Base-by-base conservation (phyloP, 345 rosid species). In the Sapria himalayana region DNA sequence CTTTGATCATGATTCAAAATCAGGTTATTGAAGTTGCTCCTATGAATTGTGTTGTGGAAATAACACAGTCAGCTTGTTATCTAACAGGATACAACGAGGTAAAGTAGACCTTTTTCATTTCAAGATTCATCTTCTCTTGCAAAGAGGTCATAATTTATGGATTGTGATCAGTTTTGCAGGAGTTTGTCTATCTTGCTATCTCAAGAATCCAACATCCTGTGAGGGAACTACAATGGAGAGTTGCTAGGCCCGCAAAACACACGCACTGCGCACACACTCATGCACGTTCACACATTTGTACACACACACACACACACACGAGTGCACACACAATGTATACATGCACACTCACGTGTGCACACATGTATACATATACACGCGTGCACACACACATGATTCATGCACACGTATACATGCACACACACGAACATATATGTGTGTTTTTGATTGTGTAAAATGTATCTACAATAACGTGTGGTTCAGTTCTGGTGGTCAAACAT, bases 1-100 rank as follows among this genome's bases (percentile, higher is more conserved):
- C n/a, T n/a, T n/a, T n/a, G n/a, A n/a, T n/a, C n/a, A n/a, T n/a
- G n/a, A n/a, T n/a, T n/a, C n/a, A n/a, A n/a, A n/a, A 37, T 31
- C 62, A 72, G 85, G 93, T 81, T 47, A 75, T 74, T 2, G 80
- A 66, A 49, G 92, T 78, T 45, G 65, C 94, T 52, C 97, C 97
- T 11, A 68, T 70, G 14, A 75, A 72, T 55, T 86, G 97, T 46
- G 85, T 78, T 8, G 56, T 86, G 24, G 89, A 86, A 66, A 66
- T 81, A 65, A 69, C 94, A 37, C 81, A 78, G 66, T 64, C 89
- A 21, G 74, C 71, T 36, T 92, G 85, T 50, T 74, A 81, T 51
- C 46, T 70, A 33, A 54, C 55, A 37, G 39, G 59, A 19, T 86
- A 78, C 58, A 66, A 65, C 51, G 73, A 78, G 81, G 94, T 76